Conservation (phyloP, 805 yeast genomes). For the Candida khao-thaluensis region DNA sequence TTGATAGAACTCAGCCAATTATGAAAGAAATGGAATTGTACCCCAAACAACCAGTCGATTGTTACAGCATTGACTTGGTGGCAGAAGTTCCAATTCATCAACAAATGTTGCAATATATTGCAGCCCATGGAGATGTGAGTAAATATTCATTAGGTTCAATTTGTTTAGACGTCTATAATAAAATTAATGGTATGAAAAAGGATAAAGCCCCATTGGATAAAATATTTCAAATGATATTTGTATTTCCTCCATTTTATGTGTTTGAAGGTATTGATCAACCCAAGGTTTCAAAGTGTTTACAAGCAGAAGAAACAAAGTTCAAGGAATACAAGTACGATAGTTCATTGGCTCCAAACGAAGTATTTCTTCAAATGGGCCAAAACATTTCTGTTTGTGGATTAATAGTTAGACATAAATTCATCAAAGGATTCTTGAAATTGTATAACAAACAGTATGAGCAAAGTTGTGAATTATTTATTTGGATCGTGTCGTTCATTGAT, state of each 20-base stretch:
- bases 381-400: slow-evolving; percentile 3
- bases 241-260: slow-evolving; percentile 1
- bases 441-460: slow-evolving; percentile 16
- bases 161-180: slow-evolving; percentile 12
- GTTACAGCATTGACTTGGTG: slow-evolving; percentile 17
- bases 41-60: neutral
- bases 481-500: slow-evolving; percentile 19
- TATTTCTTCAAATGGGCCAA: neutral
- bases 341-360: neutral
- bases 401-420: slow-evolving; percentile 18
- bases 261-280: neutral
- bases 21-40: slow-evolving; percentile 1
- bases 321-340: neutral
- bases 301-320: neutral
- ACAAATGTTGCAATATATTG: slow-evolving; percentile 21
- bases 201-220: slow-evolving; percentile 1
- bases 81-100: slow-evolving; percentile 16
- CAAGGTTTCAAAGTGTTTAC: neutral
- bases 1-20: slow-evolving; percentile 1
- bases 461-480: slow-evolving; percentile 18
- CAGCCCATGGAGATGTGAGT: slow-evolving; percentile 17
- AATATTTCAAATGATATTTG: neutral
- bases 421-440: slow-evolving; percentile 20
- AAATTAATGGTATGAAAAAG: neutral
- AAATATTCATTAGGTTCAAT: slow-evolving; percentile 19